These are phyloP conservation scores for Fusarium nanum DNA, from an alignment of 2,329 filamentous ascomycete genomes.

Conservation along the genomic window DNA sequence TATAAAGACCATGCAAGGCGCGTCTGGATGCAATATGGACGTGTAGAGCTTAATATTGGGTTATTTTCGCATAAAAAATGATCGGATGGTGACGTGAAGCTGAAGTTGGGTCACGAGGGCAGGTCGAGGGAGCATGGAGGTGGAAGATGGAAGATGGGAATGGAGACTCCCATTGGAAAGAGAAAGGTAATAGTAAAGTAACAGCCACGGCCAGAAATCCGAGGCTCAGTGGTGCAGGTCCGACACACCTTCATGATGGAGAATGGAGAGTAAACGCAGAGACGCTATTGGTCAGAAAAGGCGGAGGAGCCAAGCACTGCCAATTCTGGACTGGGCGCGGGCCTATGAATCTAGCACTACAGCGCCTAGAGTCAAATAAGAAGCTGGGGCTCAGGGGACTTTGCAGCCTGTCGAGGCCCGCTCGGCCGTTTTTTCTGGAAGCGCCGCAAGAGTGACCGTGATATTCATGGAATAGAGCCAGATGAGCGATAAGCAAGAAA, in stretches of 20 bases:
- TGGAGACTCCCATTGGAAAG: slow-evolving; percentile 31
- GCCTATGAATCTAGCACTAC: slow-evolving; percentile 13
- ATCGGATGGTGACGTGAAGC: background rate
- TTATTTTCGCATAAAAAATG: background rate
- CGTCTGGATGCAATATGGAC: slow-evolving; percentile 34
- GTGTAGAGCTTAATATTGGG: slow-evolving; percentile 18
- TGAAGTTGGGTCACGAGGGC: slow-evolving; percentile 23
- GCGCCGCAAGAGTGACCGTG: slow-evolving; percentile 13
- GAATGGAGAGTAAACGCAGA: slow-evolving; percentile 28
- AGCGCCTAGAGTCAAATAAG: slow-evolving; percentile 24
- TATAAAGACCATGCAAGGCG: slow-evolving; percentile 48
- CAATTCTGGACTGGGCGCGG: slow-evolving; percentile 10
- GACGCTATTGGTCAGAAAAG: slow-evolving; percentile 26
- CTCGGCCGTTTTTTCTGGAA: slow-evolving; percentile 14
- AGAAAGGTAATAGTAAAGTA: slow-evolving; percentile 32
- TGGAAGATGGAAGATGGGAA: slow-evolving; percentile 35
- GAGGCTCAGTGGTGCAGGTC: slow-evolving; percentile 36
- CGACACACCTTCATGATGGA: slow-evolving; percentile 33
- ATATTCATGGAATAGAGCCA: background rate
- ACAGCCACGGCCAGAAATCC: slow-evolving; percentile 37
- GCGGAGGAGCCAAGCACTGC: slow-evolving; percentile 7
- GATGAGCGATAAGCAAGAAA: background rate
- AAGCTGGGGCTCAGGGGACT: slow-evolving; percentile 24
- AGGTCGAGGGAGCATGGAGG: slow-evolving; percentile 25
- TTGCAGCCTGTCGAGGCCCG: slow-evolving; percentile 5